phyloP scores from a whole-genome alignment of 1,284 basidiomycete genomes.

The Inonotus hispidus region DNA sequence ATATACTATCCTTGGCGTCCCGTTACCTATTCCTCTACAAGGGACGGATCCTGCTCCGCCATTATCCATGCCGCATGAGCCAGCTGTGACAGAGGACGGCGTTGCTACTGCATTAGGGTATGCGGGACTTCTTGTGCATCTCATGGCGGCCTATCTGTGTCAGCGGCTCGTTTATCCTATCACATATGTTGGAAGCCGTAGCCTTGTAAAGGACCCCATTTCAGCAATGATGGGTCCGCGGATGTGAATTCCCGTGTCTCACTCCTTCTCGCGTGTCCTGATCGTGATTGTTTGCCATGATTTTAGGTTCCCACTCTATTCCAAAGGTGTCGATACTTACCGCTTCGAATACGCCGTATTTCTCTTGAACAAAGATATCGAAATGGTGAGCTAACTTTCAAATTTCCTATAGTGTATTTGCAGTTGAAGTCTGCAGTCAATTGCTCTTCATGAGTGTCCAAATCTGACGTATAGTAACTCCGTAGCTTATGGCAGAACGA shows the following conservation, averaged over 20 bases:
- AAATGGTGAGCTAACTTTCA: slow-evolving; percentile 58
- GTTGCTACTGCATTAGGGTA: slow-evolving; percentile 86
- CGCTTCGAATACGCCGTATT: slow-evolving; percentile 98
- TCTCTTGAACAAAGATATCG: slow-evolving; percentile 95
- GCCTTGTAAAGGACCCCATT: slow-evolving; percentile 85
- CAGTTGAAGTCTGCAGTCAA: neutral
- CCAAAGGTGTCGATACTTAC: slow-evolving; percentile 91
- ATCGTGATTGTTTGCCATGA: slow-evolving; percentile 8
- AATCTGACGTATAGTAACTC: neutral
- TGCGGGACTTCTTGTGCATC: slow-evolving; percentile 77
- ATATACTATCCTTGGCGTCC: slow-evolving; percentile 78
- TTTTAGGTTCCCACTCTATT: slow-evolving; percentile 87
- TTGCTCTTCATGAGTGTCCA: neutral
- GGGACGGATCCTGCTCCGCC: slow-evolving; percentile 84
- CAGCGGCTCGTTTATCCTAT: slow-evolving; percentile 83
- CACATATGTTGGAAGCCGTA: slow-evolving; percentile 82
- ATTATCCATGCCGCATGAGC: slow-evolving; percentile 55
- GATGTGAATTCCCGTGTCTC: slow-evolving; percentile 51
- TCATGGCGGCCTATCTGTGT: slow-evolving; percentile 75
- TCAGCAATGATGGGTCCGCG: slow-evolving; percentile 91
- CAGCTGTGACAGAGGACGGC: slow-evolving; percentile 75
- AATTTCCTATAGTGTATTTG: neutral
- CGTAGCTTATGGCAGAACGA: slow-evolving; percentile 83
- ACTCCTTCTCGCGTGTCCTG: slow-evolving; percentile 3
- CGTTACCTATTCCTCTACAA: slow-evolving; percentile 77